Percentiles rank a stretch among this genome's conserved stretches.
phyloP scores from a whole-genome alignment of 2,329 filamentous ascomycete genomes.

The Herpomyces periplanetae region DNA sequence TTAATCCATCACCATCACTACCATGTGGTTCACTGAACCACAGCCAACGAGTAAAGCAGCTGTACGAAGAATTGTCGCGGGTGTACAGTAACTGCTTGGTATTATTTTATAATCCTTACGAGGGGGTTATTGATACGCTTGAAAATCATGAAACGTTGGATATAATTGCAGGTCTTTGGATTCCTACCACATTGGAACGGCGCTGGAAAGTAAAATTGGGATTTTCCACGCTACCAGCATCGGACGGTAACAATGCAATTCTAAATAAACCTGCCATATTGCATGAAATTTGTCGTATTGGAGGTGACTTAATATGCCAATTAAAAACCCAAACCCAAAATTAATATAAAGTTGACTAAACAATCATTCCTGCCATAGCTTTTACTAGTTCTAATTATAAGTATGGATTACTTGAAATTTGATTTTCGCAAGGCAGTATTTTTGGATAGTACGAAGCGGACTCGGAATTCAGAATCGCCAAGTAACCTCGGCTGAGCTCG shows the following conservation, averaged over 20 bases:
- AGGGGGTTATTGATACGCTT: too few relatives aligned
- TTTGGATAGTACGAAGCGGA: too few relatives aligned
- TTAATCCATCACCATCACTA: conserved; percentile 16
- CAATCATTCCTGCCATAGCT: too few relatives aligned
- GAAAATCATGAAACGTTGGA: too few relatives aligned
- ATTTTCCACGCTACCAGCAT: conserved; percentile 20
- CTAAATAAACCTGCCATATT: conserved; percentile 9
- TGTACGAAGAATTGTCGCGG: conserved; percentile 18
- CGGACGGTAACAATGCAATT: conserved; percentile 4
- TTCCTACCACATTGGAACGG: conserved; percentile 14
- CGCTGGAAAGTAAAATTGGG: conserved; percentile 28
- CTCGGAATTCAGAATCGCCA: too few relatives aligned
- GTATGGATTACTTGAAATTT: too few relatives aligned
- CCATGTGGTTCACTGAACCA: conserved; percentile 3
- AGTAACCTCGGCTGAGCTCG: too few relatives aligned
- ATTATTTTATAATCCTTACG: conserved; percentile 28
- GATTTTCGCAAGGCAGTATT: too few relatives aligned
- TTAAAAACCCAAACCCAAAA: too few relatives aligned
- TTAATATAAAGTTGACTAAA: too few relatives aligned
- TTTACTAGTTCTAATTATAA: too few relatives aligned
- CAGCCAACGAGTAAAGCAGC: conserved; percentile 6
- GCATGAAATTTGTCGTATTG: conserved; percentile 12
- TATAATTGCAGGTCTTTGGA: conserved; percentile 22
- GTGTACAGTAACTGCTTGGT: conserved; percentile 28
- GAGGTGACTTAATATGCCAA: conserved; percentile 9